Conservation (phyloP, 805 yeast species). For the Hanseniaspora osmophila region DNA sequence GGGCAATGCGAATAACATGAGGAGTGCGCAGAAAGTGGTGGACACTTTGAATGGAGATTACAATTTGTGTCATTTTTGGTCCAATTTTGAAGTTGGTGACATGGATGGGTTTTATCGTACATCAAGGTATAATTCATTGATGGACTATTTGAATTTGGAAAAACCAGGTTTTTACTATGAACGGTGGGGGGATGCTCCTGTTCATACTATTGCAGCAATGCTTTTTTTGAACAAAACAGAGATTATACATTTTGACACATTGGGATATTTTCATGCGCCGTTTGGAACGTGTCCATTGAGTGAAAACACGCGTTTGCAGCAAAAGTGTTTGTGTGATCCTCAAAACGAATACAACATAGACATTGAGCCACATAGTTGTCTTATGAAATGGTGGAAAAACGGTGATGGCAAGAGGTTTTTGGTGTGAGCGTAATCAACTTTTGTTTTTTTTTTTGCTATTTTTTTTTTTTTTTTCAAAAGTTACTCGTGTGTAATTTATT, state of each 20-base stretch:
- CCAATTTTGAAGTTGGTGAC: constrained; percentile 68
- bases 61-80: constrained; percentile 79
- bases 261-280: constrained; percentile 69
- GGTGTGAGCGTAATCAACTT: too few relatives aligned
- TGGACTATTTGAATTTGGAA: constrained; percentile 41
- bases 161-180: constrained; percentile 74
- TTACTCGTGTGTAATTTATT: too few relatives aligned
- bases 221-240: constrained; percentile 44
- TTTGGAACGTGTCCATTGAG: constrained; percentile 50
- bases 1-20: too few relatives aligned
- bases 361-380: constrained; percentile 40
- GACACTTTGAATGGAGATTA: constrained; percentile 40
- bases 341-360: constrained; percentile 29
- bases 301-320: constrained; percentile 31
- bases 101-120: constrained; percentile 52
- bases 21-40: constrained; percentile 15
- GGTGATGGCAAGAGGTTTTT: constrained; percentile 29
- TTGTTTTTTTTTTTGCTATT: too few relatives aligned
- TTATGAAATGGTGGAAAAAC: constrained; percentile 68
- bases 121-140: constrained; percentile 45
- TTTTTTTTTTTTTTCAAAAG: too few relatives aligned
- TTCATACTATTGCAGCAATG: constrained; percentile 59
- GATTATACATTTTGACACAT: constrained; percentile 65
- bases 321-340: constrained; percentile 51
- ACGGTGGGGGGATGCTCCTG: constrained; percentile 94